Evolutionary conservation across 495 filamentous ascomycete genomes (phyloP).

Genomic region (Filosporella fistucella): DNA sequence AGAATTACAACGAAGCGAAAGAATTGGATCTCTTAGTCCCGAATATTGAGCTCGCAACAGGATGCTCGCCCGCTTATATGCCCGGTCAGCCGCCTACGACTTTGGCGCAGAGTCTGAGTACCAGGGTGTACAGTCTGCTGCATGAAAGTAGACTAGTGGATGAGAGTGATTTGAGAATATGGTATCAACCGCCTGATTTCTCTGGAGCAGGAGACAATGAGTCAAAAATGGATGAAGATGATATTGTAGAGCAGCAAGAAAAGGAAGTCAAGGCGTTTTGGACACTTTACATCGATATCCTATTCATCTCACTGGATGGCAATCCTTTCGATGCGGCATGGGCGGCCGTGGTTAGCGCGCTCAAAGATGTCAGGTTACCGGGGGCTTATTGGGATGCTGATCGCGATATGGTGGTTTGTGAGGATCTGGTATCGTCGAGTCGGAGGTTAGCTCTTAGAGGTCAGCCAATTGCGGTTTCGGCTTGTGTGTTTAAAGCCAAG

Average conservation of each 20-base stretch:
- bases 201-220: too few species aligned
- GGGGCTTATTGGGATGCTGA: conserved; percentile 83
- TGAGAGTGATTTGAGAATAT: conserved; percentile 61
- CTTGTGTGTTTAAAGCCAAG: conserved; percentile 68
- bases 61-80: conserved; percentile 78
- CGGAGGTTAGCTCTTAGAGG: conserved; percentile 46
- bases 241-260: conserved; percentile 34
- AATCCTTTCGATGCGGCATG: conserved; percentile 89
- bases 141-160: conserved; percentile 61
- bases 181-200: conserved; percentile 50
- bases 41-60: conserved; percentile 86
- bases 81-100: conserved; percentile 77
- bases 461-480: conserved; percentile 67
- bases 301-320: conserved; percentile 86
- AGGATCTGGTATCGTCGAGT: conserved; percentile 45
- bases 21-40: conserved; percentile 76
- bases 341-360: conserved; percentile 77
- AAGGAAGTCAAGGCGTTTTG: conserved; percentile 77
- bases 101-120: conserved; percentile 77
- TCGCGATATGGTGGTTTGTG: conserved; percentile 71
- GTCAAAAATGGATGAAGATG: conserved; percentile 36
- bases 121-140: conserved; percentile 70
- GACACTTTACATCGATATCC: conserved; percentile 87
- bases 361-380: conserved; percentile 75
- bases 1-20: conserved; percentile 51